Evolutionary conservation across 1,284 basidiomycete species (phyloP).

Genomic region (Lentinula novae-zelandiae): DNA sequence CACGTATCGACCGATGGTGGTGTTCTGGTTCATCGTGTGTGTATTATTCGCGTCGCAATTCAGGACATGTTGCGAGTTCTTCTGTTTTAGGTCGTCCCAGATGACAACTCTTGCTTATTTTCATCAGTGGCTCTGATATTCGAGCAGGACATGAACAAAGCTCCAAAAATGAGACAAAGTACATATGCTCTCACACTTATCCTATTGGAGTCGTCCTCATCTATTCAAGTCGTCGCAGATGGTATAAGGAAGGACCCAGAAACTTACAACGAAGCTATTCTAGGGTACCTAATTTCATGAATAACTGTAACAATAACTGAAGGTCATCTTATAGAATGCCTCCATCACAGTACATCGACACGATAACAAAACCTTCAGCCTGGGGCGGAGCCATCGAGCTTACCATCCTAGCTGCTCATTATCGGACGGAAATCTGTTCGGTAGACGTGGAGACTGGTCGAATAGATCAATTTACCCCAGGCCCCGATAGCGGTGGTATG

Average conservation of each 20-base stretch:
- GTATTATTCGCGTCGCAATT: constrained; percentile 17
- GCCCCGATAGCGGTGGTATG: constrained; percentile 25
- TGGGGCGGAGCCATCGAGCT: constrained; percentile 97
- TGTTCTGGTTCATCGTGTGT: constrained; percentile 67
- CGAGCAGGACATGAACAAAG: constrained; percentile 71
- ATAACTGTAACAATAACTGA: neutral
- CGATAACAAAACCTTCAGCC: constrained; percentile 73
- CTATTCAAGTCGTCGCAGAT: constrained; percentile 70
- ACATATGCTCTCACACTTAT: constrained; percentile 18
- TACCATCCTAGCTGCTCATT: constrained; percentile 77
- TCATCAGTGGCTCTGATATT: constrained; percentile 82
- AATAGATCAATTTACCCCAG: constrained; percentile 78
- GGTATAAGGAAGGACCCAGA: constrained; percentile 68
- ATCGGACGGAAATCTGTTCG: constrained; percentile 81
- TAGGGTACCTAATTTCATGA: constrained; percentile 55
- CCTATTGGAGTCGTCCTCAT: neutral
- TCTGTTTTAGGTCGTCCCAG: constrained; percentile 68
- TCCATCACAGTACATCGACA: constrained; percentile 72
- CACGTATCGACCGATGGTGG: constrained; percentile 58
- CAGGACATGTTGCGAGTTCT: neutral
- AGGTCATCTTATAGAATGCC: constrained; percentile 43
- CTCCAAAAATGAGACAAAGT: constrained; percentile 66
- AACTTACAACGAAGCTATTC: constrained; percentile 78
- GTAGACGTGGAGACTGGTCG: constrained; percentile 91
- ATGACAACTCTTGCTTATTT: constrained; percentile 93